A percentile compares a stretch with the other conserved stretches of the same genome.
phyloP scores from a whole-genome alignment of 1,284 basidiomycete species.

The Trichosporon ovoides region DNA sequence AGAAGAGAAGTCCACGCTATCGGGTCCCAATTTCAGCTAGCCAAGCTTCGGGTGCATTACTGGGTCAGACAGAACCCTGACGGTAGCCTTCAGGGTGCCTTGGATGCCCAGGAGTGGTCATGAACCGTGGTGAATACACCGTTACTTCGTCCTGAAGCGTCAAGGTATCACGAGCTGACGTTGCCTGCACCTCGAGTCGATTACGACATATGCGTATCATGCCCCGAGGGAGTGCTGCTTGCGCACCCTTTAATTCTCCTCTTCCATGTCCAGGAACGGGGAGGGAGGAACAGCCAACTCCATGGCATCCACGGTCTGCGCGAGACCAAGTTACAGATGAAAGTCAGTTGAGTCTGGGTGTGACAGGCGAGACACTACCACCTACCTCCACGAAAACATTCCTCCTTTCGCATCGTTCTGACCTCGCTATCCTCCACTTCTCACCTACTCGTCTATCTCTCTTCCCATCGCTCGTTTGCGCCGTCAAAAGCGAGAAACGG shows the following conservation, averaged over 20 bases:
- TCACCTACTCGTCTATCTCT: too few relatives aligned
- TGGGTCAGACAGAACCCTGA: background rate
- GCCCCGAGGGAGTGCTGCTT: too few relatives aligned
- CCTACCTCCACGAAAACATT: too few relatives aligned
- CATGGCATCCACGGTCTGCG: background rate
- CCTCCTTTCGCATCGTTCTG: too few relatives aligned
- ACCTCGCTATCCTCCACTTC: too few relatives aligned
- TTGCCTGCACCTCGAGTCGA: background rate
- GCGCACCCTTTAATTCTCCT: conserved; percentile 1
- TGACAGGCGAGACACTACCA: too few relatives aligned
- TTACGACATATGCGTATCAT: conserved; percentile 3
- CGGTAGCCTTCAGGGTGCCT: background rate
- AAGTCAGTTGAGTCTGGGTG: too few relatives aligned
- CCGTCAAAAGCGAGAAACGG: too few relatives aligned
- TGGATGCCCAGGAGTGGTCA: background rate
- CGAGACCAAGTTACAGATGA: background rate
- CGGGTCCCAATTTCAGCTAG: background rate
- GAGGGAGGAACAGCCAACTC: too few relatives aligned
- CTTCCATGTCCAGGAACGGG: conserved; percentile 1
- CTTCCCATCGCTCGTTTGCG: too few relatives aligned
- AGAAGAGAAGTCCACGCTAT: background rate
- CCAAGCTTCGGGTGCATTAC: background rate
- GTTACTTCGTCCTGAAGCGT: background rate
- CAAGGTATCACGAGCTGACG: background rate
- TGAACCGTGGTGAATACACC: background rate